These are phyloP conservation scores for Canavalia gladiata DNA, from an alignment of 306 rosid genomes.

Conservation along the genomic window DNA sequence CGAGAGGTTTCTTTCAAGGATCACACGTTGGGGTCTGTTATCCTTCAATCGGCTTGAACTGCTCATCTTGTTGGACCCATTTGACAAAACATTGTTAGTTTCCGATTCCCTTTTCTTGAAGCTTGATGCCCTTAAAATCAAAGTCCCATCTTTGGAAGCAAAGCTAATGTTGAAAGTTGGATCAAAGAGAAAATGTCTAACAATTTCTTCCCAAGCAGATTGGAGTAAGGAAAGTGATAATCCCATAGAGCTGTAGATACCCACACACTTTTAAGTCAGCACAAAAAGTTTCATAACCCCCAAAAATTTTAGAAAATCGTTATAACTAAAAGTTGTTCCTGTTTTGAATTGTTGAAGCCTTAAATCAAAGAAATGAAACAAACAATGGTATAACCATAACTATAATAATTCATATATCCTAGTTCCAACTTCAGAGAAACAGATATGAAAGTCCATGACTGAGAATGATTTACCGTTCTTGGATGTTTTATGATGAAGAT, in stretches of 20 bases:
- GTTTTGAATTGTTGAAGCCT: background rate
- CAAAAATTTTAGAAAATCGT: background rate
- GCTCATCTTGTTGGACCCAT: slow-evolving; percentile 45
- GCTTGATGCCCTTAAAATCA: slow-evolving; percentile 60
- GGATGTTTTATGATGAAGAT: slow-evolving; percentile 15
- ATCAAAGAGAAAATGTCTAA: slow-evolving; percentile 44
- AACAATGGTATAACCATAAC: background rate
- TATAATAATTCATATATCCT: no score
- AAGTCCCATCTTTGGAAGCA: slow-evolving; percentile 54
- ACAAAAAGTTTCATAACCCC: background rate
- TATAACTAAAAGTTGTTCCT: background rate
- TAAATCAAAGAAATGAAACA: background rate
- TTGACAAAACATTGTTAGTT: slow-evolving; percentile 29
- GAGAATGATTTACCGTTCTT: slow-evolving; percentile 40
- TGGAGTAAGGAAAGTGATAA: slow-evolving; percentile 60
- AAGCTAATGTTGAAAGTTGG: slow-evolving; percentile 46
- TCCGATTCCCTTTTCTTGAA: slow-evolving; percentile 61
- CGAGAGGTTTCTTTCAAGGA: slow-evolving; percentile 59
- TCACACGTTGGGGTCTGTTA: slow-evolving; percentile 62
- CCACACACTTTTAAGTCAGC: no score
- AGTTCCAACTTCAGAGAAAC: background rate
- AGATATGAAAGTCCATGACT: background rate
- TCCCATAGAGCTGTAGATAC: slow-evolving; percentile 57
- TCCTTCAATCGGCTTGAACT: slow-evolving; percentile 57
- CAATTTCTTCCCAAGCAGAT: slow-evolving; percentile 66